Base-by-base conservation (phyloP, 352 stramenopile genomes). In the Globisporangium cederbergense region DNA sequence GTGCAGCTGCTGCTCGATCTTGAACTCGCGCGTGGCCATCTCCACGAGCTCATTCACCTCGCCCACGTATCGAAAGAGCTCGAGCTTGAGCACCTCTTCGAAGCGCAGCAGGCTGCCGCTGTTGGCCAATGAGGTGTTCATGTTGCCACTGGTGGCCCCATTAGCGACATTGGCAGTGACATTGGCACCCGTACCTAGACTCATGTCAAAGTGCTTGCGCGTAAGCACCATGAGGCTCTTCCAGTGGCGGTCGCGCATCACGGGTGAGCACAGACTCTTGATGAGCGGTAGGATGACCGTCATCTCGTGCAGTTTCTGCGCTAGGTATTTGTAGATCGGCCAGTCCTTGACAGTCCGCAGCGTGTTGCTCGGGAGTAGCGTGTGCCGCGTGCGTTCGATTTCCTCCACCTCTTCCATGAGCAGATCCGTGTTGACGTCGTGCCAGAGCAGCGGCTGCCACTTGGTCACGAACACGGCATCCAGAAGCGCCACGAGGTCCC, bases 1-100 rank as follows among this genome's bases (percentile, higher is more conserved):
- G 3, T 75, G 79, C n/a, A 99, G 75, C 55, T 98, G 96, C 65
- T 97, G 97, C 66, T 99, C 96, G 62, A 99, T 99, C 75, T 98
- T 99, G 60, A 98, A 96, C 59, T 99, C 96, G n/a, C 97, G 97
- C 16, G 81, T 91, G 55, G 95, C 96, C 62, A 97, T 97, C 71
- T 98, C 95, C 2, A 98, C 91, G 22, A 98, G 81, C 53, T 98
- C 95, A 64, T 96, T 93, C 42, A 98, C 93, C 66, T 98, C 90
- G 56, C 96, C 96, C 22, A 97, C 93, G 61, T 97, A 93, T 6
- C 81, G 79, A 66, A 98, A 88, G 36, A 98, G 77, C 46, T 98
- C 89, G n/a, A 98, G 77, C 47, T 81, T 78, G 45, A 98, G 83
- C 59, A 98, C 94, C 60, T 98, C 91, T 69, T 97, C 83, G 20